phyloP scores from a whole-genome alignment of 352 stramenopile species.

The Phytophthora citricola region DNA sequence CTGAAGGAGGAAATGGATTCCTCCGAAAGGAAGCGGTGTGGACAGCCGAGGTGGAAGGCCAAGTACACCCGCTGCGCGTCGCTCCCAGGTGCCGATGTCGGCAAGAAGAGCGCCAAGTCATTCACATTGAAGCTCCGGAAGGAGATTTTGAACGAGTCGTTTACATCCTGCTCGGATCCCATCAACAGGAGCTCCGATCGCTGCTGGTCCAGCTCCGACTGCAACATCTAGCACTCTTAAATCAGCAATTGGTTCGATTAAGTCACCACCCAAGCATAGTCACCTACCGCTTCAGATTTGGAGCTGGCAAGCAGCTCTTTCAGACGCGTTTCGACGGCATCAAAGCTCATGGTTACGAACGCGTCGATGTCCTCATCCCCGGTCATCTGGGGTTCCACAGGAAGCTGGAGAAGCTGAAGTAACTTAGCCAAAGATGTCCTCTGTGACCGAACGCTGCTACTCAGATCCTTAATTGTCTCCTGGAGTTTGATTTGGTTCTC shows the following conservation, averaged over 20 bases:
- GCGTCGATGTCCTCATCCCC: conserved; percentile 50
- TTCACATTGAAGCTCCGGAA: conserved; percentile 86
- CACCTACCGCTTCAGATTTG: conserved; percentile 66
- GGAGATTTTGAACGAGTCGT: conserved; percentile 86
- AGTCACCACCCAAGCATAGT: neutral
- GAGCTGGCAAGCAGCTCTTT: conserved; percentile 60
- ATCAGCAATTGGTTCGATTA: neutral
- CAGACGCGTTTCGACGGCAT: conserved; percentile 60
- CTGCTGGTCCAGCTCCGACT: conserved; percentile 61
- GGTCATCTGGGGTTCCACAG: conserved; percentile 21
- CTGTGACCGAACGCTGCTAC: conserved; percentile 58
- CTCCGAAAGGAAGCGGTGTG: conserved; percentile 87
- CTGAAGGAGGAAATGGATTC: conserved; percentile 91
- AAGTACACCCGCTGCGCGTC: conserved; percentile 84
- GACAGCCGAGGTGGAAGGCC: conserved; percentile 87
- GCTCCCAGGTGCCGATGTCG: conserved; percentile 80
- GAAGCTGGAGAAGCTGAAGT: conserved; percentile 60
- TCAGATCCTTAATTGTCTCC: conserved; percentile 66
- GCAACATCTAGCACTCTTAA: conserved; percentile 41
- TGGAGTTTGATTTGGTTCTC: conserved; percentile 75
- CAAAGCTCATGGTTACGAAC: conserved; percentile 54
- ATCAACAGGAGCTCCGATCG: conserved; percentile 69
- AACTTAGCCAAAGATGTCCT: conserved; percentile 62
- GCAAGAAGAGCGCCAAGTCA: conserved; percentile 85
- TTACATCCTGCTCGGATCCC: conserved; percentile 61